These are phyloP conservation scores for Coemansia sp. DNA, from an alignment of 192 early-diverging fungal genomes.

Conservation along the genomic window DNA sequence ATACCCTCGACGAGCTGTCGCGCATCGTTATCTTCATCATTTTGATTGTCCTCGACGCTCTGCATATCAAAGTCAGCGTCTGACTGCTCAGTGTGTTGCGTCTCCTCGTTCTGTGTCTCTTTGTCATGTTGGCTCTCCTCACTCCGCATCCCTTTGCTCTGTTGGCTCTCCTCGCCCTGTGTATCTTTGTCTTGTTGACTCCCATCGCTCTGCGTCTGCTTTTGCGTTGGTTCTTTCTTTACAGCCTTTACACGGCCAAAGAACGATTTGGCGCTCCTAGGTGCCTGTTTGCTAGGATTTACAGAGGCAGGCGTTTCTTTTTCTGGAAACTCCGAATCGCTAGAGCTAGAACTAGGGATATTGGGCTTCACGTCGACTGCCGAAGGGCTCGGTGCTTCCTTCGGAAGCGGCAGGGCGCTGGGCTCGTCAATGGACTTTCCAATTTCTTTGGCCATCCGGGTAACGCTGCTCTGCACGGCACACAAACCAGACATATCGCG, in stretches of 20 bases:
- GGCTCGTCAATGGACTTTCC: background rate
- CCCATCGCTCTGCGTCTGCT: background rate
- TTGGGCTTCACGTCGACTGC: background rate
- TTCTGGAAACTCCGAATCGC: background rate
- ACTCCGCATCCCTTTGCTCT: background rate
- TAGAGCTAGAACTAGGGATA: background rate
- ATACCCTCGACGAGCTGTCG: constrained; percentile 45
- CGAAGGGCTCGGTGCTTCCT: background rate
- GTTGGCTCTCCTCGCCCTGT: background rate
- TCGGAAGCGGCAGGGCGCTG: background rate
- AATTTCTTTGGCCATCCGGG: background rate
- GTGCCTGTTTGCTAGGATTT: background rate
- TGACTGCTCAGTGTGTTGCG: background rate
- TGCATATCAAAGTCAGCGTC: constrained; percentile 28
- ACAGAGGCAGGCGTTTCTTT: background rate
- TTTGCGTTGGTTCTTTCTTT: constrained; percentile 3
- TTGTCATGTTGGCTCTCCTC: background rate
- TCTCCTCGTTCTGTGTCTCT: background rate
- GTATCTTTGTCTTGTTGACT: background rate
- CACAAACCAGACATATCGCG: constrained; percentile 35
- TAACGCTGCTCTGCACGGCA: constrained; percentile 34
- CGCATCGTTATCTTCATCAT: constrained; percentile 2
- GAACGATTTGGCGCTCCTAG: constrained; percentile 33
- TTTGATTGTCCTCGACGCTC: constrained; percentile 6
- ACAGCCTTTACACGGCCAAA: constrained; percentile 26